Evolutionary conservation across 192 early-diverging fungal genomes (phyloP), one percentile per base, ranked within the genome.

Genomic region (Coemansia sp.): DNA sequence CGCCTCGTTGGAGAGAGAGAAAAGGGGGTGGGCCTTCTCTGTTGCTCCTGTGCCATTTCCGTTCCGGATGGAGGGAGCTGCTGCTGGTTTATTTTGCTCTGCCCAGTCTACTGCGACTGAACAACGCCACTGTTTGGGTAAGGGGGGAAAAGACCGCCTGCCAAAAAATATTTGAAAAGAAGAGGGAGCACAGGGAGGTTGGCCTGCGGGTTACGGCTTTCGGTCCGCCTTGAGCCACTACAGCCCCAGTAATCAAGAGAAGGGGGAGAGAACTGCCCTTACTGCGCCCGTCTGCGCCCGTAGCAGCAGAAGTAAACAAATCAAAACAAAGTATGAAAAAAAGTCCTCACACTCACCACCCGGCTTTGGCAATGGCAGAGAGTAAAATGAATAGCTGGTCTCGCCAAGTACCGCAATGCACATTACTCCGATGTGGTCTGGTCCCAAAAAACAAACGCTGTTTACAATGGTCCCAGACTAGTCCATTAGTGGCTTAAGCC

Each of bases 281-380:
- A 43, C 41, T 43, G 41, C 41, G 18, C 8, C 41, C 19, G 19
- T 32, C 41, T 43, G 41, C 41, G 18, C 8, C 41, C 19, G 19
- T 32, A 18, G 41, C 21, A 18, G 41, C 41, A 43, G 41, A 43
- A 43, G 41, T 43, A 43, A 43, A 43, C 41, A 43, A 43, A 43
- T 43, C 41, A 43, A 43, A 43, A 43, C 41, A 43, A 43, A 38
- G n/a, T n/a, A n/a, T n/a, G n/a, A 38, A 38, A 38, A 38, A 38
- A 38, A 40, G 39, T 41, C n/a, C 41, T 18, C 18, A 32, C 2
- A 7, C 29, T 7, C 29, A 32, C n/a, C 29, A 32, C 29, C 29
- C 7, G 29, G 29, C 29, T 32, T 32, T 32, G 29, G 7, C 29
- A 4, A 32, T 32, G 7, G 2, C 29, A 32, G 7, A 32, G 7